Base-by-base conservation (phyloP, 331 rosid species). In the Telfairia occidentalis region DNA sequence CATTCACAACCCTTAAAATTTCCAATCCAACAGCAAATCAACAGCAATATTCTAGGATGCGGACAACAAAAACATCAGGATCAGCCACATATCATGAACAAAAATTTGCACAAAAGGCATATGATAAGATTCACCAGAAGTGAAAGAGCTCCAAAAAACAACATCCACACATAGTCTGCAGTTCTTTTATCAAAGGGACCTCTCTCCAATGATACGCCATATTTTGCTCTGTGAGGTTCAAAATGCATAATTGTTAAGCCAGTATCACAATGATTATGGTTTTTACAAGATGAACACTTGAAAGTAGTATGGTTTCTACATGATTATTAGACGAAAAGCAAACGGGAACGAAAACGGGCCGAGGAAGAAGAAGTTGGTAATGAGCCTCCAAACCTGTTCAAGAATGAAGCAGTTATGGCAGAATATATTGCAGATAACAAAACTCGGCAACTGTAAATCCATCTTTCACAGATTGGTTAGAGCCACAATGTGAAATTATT, bases 101-200 rank as follows among this genome's bases (percentile, higher is more conserved):
- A 37, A 67, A 61, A 43, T 40, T 42, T 67, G 11, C 23, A 24
- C 38, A 67, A 24, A 23, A 42, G 9, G 23, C 28, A 58, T 37
- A 58, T n/a, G n/a, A n/a, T 43, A 4, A 71, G 11, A 26, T 80
- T 43, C 82, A 87, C 97, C 88, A 91, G 70, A 86, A 91, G 92
- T 50, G 91, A 87, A 70, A 89, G 49, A 32, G 97, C 89, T 46
- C 96, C 92, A 78, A 89, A 82, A 53, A 86, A 52, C 34, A 91
- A 64, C 92, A 91, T 91, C 91, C 92, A 91, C 55, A 85, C 79
- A 77, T 78, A 91, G 78, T 91, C 92, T 24, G 96, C 96, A 55
- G 92, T 91, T 82, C 96, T 85, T 84, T 87, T 89, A 82, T 89
- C 90, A 85, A 87, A 91, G 21, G 97, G 83, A 1, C 88, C 89